Conservation (phyloP, 202 grass and related monocot species). For the Saccharum hybrid region DNA sequence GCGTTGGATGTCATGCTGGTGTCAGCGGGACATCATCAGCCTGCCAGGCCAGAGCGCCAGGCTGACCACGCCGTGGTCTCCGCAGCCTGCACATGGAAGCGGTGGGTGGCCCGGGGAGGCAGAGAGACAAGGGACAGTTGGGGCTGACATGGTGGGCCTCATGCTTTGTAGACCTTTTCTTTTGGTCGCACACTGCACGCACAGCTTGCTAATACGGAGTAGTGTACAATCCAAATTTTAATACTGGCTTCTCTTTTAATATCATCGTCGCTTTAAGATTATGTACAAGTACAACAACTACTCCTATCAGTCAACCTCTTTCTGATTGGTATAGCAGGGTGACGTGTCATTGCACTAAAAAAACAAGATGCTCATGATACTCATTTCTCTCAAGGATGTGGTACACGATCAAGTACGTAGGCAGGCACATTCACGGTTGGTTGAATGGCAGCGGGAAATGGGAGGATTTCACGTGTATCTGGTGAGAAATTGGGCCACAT, state of each 20-base stretch:
- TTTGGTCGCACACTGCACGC: too few species aligned
- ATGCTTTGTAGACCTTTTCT: not conserved
- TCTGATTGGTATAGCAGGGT: not conserved
- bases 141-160: slow-evolving; percentile 35
- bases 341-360: not conserved
- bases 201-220: not conserved
- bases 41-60: not conserved
- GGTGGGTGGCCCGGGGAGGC: not conserved
- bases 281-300: not conserved
- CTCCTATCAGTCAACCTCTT: not conserved
- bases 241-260: not conserved
- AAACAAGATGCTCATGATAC: not conserved
- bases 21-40: slow-evolving; percentile 36
- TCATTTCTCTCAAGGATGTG: not conserved
- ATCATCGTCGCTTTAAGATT: not conserved
- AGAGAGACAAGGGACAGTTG: slow-evolving; percentile 26
- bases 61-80: not conserved
- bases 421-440: not conserved
- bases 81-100: slow-evolving; percentile 32
- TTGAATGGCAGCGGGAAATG: too few species aligned
- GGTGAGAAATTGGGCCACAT: not conserved
- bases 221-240: not conserved
- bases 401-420: not conserved
- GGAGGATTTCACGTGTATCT: not conserved
- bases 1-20: slow-evolving; percentile 16